Evolutionary conservation across 768 basidiomycete species (phyloP), one percentile per base, ranked within the genome.

Genomic region (Lyophyllum atratum): DNA sequence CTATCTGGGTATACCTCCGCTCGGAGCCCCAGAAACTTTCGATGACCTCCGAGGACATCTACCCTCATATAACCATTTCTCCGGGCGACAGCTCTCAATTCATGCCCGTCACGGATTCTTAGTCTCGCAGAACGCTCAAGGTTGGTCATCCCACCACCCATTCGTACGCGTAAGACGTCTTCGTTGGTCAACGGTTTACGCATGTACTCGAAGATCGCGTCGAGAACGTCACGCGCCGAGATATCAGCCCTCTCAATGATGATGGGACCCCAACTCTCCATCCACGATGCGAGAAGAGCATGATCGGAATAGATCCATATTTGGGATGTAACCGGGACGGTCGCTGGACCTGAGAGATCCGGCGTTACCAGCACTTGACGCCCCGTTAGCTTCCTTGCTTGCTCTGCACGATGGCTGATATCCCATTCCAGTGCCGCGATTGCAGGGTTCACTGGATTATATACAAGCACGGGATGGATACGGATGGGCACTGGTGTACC

Each of bases 241-340:
- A 81, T 69, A 12, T 64, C 58, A 11, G 60, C 58, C 10, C 69
- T 71, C 10, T 76, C 63, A 48, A 85, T 62, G 37, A 75, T 56
- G 55, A 86, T 76, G 0, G 80, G 79, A 2, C 82, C 81, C 86
- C 87, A 79, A 21, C 55, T 57, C n/a, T 66, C 58, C 70, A 80
- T 77, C 77, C 76, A 79, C 44, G 63, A 69, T 14, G 68, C 64
- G n/a, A 80, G 71, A 29, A 71, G 40, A 14, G 68, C 66, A 64
- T 74, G 70, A 34, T 77, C 76, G 17, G 76, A 72, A 21, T 66
- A 59, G n/a, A 81, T 72, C 66, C 70, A 74, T 26, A 77, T 64
- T 31, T 68, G 72, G 12, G 65, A 58, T 21, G 69, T 66, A 14
- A 43, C 54, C 15, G 75, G 73, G 21, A 67, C 56, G 17, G 74